Percentiles rank a stretch among this genome's conserved stretches.
These are phyloP conservation scores for Ogataea haglerorum DNA, from an alignment of 805 yeast genomes.

Conservation along the genomic window DNA sequence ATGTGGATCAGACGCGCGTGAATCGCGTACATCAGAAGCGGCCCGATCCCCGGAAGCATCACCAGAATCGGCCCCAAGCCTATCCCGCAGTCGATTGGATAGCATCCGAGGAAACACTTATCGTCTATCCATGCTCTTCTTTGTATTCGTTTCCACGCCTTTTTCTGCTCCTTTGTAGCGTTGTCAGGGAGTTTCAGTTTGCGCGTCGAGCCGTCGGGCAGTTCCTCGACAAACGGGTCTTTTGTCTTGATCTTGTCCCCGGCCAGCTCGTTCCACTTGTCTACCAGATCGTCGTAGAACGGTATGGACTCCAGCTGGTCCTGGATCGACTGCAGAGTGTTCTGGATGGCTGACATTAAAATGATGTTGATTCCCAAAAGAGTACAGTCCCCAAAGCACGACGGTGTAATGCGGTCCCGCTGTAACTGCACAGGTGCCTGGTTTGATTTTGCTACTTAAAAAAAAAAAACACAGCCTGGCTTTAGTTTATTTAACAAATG, in stretches of 20 bases:
- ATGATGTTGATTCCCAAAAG: no score
- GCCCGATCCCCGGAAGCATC: conserved; percentile 77
- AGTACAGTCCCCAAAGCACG: no score
- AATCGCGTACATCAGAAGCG: conserved; percentile 71
- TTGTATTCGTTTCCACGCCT: conserved; percentile 71
- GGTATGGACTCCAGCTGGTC: conserved; percentile 48
- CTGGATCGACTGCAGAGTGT: conserved; percentile 13
- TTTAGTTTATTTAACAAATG: conserved; percentile 1
- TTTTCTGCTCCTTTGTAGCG: conserved; percentile 55
- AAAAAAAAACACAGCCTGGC: conserved; percentile 4
- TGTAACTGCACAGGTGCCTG: background rate
- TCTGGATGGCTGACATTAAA: conserved; percentile 12
- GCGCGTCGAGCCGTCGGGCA: conserved; percentile 48
- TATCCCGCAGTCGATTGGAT: conserved; percentile 67
- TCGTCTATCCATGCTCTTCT: conserved; percentile 86
- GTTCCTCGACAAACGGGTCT: conserved; percentile 60
- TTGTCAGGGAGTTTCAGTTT: conserved; percentile 59
- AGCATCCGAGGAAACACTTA: conserved; percentile 75
- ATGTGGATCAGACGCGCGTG: conserved; percentile 64
- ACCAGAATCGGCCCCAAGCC: conserved; percentile 76
- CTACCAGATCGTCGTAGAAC: conserved; percentile 54
- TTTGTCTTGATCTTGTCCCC: conserved; percentile 60
- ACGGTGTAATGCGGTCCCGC: background rate
- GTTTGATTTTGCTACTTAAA: background rate
- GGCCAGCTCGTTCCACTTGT: conserved; percentile 61